Evolutionary conservation across 2,329 filamentous ascomycete genomes (phyloP), one percentile per base, ranked within the genome.

Genomic region (Cladosporium oxysporum): DNA sequence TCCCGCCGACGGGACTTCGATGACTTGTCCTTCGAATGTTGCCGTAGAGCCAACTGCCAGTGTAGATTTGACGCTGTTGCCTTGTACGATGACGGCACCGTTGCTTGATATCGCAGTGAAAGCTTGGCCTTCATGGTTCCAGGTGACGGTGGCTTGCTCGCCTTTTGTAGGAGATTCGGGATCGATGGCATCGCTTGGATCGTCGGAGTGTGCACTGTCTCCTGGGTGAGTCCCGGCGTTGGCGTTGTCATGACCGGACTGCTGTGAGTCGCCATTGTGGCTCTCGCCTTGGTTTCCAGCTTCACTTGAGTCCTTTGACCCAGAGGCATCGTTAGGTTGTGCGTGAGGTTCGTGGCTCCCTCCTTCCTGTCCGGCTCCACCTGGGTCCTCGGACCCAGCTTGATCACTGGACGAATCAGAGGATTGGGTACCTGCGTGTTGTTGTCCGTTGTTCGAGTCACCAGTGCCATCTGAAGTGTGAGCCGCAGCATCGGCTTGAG

Each of bases 61-160:
- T 0, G 62, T 58, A 10, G 53, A 49, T 10, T 12, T 18, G 5
- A 26, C 29, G 8, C 62, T 52, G 29, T 16, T 37, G 14, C 52
- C 53, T 29, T 58, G 23, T 37, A 58, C 21, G 21, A 31, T 37
- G 23, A 44, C 62, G 10, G 53, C 47, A n/a, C 52, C 52, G 6
- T n/a, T 37, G n/a, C n/a, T 33, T 5, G 47, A 21, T n/a, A 52
- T 21, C 6, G 52, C 55, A 18, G 62, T 64, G 35, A 58, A 55
- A 14, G 52, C 21, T 26, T 64, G 8, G 23, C 55, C 37, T 11
- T 31, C 52, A 18, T 59, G 37, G 2, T 37, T 47, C 57, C 57
- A 59, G 1, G 26, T 26, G 10, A 41, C 26, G 11, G 23, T 10
- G 11, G 35, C 16, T 47, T 59, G 57, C 2, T 14, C 31, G 10